Base-by-base conservation (phyloP, 495 filamentous ascomycete genomes). In the Eremomyces bilateralis region DNA sequence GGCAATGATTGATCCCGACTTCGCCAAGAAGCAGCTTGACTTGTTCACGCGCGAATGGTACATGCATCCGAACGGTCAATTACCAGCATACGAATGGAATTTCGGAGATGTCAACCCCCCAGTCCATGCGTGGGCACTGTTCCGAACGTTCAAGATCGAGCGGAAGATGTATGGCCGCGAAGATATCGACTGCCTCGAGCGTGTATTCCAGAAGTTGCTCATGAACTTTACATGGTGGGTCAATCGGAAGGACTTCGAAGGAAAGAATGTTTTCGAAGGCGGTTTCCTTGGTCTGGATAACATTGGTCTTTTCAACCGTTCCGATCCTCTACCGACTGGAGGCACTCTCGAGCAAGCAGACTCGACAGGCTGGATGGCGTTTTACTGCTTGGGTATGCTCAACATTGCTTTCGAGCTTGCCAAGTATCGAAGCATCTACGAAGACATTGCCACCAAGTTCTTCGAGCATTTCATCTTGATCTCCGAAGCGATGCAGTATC, bases 201-300 rank as follows among this genome's bases (percentile, higher is more conserved):
- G 88, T 20, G 88, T 95, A 12, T 95, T 94, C 59, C 85, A 95
- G 46, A 95, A 95, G 54, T 52, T 95, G 43, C 57, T 94, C 17
- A 60, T 95, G 30, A 95, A 94, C 58, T 95, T 95, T 54, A 95
- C 88, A 10, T 95, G 88, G 85, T 94, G 85, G 84, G 81, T 91
- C 2, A 93, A 93, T 56, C 76, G 84, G 20, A 95, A 95, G 52
- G 85, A 95, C 44, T 68, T 60, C 17, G 79, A 92, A 3, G 84
- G 81, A 33, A 94, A 92, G 53, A 93, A 93, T 41, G 76, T 95
- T 19, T 95, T 94, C 45, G 88, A 94, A 51, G 85, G 85, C 41
- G 88, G 85, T 15, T 94, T 95, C 61, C 54, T 94, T n/a, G 85
- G 85, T 10, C 62, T 95, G 20, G 85, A 95, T 58, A 95, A 95